phyloP scores from a whole-genome alignment of 2,329 filamentous ascomycete species.

The Hymenoscyphus linearis region DNA sequence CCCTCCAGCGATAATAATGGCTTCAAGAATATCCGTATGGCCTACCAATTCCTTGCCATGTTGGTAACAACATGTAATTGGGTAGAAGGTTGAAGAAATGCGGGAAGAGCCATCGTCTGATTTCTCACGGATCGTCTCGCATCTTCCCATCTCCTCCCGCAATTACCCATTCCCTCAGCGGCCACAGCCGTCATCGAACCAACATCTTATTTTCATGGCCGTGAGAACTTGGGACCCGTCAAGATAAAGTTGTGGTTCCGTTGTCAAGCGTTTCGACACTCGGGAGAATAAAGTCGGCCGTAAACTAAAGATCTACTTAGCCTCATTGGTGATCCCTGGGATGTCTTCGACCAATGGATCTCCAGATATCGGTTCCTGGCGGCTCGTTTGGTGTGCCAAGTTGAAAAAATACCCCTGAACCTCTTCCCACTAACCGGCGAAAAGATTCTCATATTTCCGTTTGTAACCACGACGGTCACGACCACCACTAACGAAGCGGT shows the following conservation, averaged over 20 bases:
- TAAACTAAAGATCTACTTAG: slow-evolving; percentile 8
- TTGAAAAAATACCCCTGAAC: slow-evolving; percentile 12
- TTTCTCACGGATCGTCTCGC: slow-evolving; percentile 21
- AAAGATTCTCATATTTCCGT: slow-evolving; percentile 12
- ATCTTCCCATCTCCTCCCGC: slow-evolving; percentile 1
- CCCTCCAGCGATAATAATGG: slow-evolving; percentile 14
- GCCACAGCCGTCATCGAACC: slow-evolving; percentile 8
- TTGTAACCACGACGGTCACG: neutral
- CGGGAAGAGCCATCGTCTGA: neutral
- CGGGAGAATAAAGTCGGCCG: slow-evolving; percentile 3
- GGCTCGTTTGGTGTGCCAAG: slow-evolving; percentile 13
- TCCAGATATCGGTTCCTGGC: slow-evolving; percentile 13
- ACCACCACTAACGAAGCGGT: neutral
- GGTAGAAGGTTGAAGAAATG: neutral
- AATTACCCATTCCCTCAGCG: slow-evolving; percentile 2
- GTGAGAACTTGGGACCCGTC: neutral
- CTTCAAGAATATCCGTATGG: neutral
- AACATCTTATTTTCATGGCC: neutral
- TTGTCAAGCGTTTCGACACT: neutral
- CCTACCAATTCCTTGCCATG: neutral
- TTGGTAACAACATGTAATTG: neutral
- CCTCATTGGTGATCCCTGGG: slow-evolving; percentile 18
- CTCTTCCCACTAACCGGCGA: slow-evolving; percentile 3
- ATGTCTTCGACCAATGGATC: slow-evolving; percentile 24
- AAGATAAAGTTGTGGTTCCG: neutral